Conservation (phyloP, 352 stramenopile genomes). For the Globisporangium nunn region DNA sequence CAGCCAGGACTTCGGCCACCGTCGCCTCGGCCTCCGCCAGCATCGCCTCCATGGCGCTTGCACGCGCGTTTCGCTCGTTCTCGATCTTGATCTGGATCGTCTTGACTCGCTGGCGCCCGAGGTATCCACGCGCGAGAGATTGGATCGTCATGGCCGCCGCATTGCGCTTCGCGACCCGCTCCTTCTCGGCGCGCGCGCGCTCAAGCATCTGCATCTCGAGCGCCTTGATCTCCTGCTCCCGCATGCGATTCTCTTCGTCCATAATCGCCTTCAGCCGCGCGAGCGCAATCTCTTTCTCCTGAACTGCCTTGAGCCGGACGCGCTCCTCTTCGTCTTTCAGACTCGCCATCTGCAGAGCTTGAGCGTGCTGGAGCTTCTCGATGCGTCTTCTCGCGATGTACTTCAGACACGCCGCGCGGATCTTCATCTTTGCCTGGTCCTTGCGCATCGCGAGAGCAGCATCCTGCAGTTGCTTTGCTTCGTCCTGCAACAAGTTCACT, state of each 20-base stretch:
- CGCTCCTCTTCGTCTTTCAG: slow-evolving; percentile 57
- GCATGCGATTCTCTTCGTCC: slow-evolving; percentile 53
- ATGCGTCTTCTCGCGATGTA: slow-evolving; percentile 36
- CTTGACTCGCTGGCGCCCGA: slow-evolving; percentile 47
- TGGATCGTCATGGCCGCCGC: slow-evolving; percentile 53
- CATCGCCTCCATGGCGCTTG: slow-evolving; percentile 43
- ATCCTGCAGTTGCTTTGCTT: slow-evolving; percentile 33
- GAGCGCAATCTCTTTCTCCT: slow-evolving; percentile 64
- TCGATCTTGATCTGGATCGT: slow-evolving; percentile 59
- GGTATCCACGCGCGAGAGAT: slow-evolving; percentile 37
- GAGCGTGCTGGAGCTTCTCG: slow-evolving; percentile 33
- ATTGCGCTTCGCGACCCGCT: slow-evolving; percentile 42
- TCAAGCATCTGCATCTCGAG: slow-evolving; percentile 75
- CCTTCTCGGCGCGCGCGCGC: slow-evolving; percentile 55
- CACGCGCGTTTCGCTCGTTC: slow-evolving; percentile 48
- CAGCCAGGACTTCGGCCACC: slow-evolving; percentile 31
- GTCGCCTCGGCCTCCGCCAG: slow-evolving; percentile 56
- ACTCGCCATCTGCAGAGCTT: slow-evolving; percentile 38
- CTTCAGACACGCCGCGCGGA: slow-evolving; percentile 55
- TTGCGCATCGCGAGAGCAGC: slow-evolving; percentile 33
- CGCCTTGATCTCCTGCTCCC: slow-evolving; percentile 65
- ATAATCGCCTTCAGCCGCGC: slow-evolving; percentile 59
- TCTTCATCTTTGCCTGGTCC: slow-evolving; percentile 56
- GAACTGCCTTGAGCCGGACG: slow-evolving; percentile 39
- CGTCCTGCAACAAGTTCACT: slow-evolving; percentile 5